A percentile compares a stretch with the other conserved stretches of the same genome.
Evolutionary conservation across 2,329 filamentous ascomycete species (phyloP).

Genomic region (Colletotrichum chrysophilum): DNA sequence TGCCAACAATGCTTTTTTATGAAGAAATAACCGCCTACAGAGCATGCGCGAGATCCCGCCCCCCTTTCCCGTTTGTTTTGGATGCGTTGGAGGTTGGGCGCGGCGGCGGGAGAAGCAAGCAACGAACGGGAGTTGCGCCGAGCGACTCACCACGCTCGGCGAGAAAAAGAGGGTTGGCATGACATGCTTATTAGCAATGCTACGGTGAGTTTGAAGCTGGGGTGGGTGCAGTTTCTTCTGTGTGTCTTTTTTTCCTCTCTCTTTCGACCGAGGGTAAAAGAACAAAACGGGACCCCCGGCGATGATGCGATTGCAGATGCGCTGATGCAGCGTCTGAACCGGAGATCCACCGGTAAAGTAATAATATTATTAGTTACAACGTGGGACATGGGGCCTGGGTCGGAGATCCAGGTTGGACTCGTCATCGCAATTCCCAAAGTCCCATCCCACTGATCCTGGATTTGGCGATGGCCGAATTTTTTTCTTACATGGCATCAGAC

Average conservation of each 20-base stretch:
- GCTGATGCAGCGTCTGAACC: not conserved
- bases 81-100: not conserved
- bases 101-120: not conserved
- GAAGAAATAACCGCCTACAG: not conserved
- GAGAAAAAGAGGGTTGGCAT: not conserved
- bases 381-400: not conserved
- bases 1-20: not conserved
- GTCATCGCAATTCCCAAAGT: constrained; percentile 5
- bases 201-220: not conserved
- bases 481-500: not conserved
- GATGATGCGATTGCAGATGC: constrained; percentile 7
- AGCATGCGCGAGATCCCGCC: not conserved
- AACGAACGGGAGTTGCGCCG: not conserved
- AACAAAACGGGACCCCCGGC: not conserved
- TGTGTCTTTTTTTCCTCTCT: not conserved
- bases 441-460: not conserved
- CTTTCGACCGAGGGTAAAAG: not conserved
- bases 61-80: not conserved
- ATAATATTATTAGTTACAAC: not conserved
- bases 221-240: not conserved
- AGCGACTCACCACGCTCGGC: not conserved
- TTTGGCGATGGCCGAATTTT: not conserved
- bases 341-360: constrained; percentile 4
- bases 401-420: constrained; percentile 1
- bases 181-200: not conserved